These are phyloP conservation scores for Yamadazyma oceani DNA, from an alignment of 1,139 yeast species.

Conservation along the genomic window DNA sequence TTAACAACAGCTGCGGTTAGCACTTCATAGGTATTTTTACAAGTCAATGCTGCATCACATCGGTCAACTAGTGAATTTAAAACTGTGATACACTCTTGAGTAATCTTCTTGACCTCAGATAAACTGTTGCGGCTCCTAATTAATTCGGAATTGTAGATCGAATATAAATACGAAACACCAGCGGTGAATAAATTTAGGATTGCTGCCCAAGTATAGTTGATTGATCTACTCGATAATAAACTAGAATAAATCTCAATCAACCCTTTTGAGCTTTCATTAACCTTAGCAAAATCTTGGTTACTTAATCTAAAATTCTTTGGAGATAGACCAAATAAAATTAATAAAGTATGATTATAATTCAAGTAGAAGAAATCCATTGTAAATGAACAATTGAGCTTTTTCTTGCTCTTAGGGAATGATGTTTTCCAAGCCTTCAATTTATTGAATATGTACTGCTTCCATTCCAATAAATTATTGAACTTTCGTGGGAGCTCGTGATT, in stretches of 20 bases:
- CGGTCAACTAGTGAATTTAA: constrained; percentile 61
- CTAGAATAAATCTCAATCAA: constrained; percentile 64
- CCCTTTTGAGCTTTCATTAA: constrained; percentile 66
- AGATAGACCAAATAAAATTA: constrained; percentile 73
- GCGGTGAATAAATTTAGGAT: constrained; percentile 88
- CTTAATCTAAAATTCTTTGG: constrained; percentile 63
- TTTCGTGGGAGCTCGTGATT: constrained; percentile 67
- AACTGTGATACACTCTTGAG: constrained; percentile 60
- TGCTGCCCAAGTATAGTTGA: constrained; percentile 92
- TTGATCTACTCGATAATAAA: constrained; percentile 52
- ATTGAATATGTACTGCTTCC: constrained; percentile 55
- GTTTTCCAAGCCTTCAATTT: constrained; percentile 63
- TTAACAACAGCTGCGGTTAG: constrained; percentile 70
- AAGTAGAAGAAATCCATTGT: constrained; percentile 66
- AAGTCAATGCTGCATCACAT: constrained; percentile 77
- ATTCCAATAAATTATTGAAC: constrained; percentile 52
- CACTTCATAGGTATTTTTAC: constrained; percentile 71
- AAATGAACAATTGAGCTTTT: constrained; percentile 73
- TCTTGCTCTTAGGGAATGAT: constrained; percentile 54
- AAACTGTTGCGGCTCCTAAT: constrained; percentile 48
- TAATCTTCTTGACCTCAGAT: constrained; percentile 53
- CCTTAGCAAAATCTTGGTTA: constrained; percentile 51
- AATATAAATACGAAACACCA: constrained; percentile 78
- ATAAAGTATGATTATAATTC: constrained; percentile 74
- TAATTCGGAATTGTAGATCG: constrained; percentile 65